These are phyloP conservation scores for Gnomoniopsis smithogilvyi DNA, from an alignment of 2,329 filamentous ascomycete genomes.

Conservation along the genomic window DNA sequence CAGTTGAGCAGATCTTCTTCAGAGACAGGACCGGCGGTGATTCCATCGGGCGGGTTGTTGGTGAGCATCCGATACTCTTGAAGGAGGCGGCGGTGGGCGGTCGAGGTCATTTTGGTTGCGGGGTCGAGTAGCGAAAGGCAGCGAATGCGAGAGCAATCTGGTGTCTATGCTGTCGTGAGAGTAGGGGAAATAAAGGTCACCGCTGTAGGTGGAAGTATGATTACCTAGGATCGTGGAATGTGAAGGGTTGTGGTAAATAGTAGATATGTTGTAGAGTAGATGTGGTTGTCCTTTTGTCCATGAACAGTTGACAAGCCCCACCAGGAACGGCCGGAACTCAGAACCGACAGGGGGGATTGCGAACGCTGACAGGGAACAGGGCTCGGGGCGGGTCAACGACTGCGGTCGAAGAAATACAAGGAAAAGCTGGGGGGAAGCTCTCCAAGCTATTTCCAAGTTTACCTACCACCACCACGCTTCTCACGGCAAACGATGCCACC, in stretches of 20 bases:
- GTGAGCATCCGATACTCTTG: slow-evolving; percentile 95
- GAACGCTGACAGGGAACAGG: too few species aligned
- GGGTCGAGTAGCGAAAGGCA: not conserved
- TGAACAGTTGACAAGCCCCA: too few species aligned
- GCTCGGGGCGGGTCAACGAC: too few species aligned
- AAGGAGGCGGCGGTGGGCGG: slow-evolving; percentile 77
- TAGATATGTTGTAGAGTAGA: too few species aligned
- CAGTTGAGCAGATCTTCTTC: slow-evolving; percentile 96
- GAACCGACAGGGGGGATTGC: too few species aligned
- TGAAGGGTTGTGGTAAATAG: not conserved
- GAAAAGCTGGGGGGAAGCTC: slow-evolving; percentile 9
- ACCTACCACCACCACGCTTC: too few species aligned
- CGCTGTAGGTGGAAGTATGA: not conserved
- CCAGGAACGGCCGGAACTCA: too few species aligned
- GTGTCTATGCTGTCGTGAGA: not conserved
- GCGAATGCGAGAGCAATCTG: not conserved
- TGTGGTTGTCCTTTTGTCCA: too few species aligned
- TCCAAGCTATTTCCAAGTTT: not conserved
- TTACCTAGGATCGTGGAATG: not conserved
- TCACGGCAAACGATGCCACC: slow-evolving; percentile 26
- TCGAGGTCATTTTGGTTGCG: slow-evolving; percentile 44
- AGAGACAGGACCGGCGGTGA: slow-evolving; percentile 86
- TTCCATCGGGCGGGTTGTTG: slow-evolving; percentile 94
- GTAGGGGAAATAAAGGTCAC: not conserved
- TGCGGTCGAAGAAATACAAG: not conserved